phyloP scores from a whole-genome alignment of 768 basidiomycete species.

The Collybia mongolica region DNA sequence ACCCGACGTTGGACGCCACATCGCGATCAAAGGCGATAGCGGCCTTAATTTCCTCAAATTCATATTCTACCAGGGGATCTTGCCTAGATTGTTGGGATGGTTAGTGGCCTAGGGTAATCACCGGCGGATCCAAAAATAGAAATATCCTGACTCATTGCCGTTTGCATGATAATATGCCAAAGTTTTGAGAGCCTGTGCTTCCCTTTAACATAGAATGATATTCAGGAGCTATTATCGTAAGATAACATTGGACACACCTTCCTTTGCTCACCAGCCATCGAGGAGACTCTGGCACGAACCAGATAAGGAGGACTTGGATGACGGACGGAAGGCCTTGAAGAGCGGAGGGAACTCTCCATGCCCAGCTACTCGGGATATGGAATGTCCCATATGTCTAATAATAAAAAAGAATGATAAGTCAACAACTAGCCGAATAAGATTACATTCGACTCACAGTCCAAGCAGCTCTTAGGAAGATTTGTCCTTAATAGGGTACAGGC shows the following conservation, averaged over 20 bases:
- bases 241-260: slow-evolving; percentile 12
- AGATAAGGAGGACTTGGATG: neutral
- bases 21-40: slow-evolving; percentile 45
- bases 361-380: slow-evolving; percentile 55
- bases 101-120: neutral
- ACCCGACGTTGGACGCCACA: slow-evolving; percentile 41
- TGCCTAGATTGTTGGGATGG: slow-evolving; percentile 23
- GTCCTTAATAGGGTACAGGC: neutral
- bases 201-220: slow-evolving; percentile 16
- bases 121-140: neutral
- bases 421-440: neutral
- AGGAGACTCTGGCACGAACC: slow-evolving; percentile 30
- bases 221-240: neutral
- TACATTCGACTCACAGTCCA: slow-evolving; percentile 43
- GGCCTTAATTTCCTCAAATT: slow-evolving; percentile 65
- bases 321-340: slow-evolving; percentile 39
- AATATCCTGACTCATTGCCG: slow-evolving; percentile 36
- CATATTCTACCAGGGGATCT: slow-evolving; percentile 58
- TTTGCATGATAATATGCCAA: slow-evolving; percentile 58
- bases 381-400: slow-evolving; percentile 63
- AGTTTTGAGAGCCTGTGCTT: slow-evolving; percentile 45
- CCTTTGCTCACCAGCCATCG: slow-evolving; percentile 73
- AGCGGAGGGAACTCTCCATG: slow-evolving; percentile 72
- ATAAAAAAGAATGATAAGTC: neutral
- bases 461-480: slow-evolving; percentile 42